Conservation (phyloP, 208 protist genomes). For the Phytomonas serpens region DNA sequence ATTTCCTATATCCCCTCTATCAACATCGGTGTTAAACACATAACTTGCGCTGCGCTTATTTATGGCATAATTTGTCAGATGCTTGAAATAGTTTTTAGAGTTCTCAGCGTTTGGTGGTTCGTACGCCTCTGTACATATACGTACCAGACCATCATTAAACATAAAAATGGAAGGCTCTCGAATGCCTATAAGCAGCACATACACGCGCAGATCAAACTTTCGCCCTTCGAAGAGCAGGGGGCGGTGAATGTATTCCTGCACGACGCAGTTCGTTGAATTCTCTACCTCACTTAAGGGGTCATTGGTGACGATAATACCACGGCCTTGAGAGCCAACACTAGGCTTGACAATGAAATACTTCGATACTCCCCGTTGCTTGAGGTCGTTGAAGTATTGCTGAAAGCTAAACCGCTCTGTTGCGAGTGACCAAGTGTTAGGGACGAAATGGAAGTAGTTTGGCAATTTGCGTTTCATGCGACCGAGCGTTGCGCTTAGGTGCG, state of each 20-base stretch:
- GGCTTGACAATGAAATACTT: conserved; percentile 95
- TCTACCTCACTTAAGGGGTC: conserved; percentile 76
- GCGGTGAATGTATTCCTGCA: conserved; percentile 90
- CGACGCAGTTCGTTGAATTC: conserved; percentile 85
- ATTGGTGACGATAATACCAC: conserved; percentile 89
- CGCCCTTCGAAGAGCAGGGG: conserved; percentile 90
- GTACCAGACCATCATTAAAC: conserved; percentile 92
- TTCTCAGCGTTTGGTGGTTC: conserved; percentile 74
- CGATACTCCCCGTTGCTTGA: conserved; percentile 34
- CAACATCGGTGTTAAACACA: conserved; percentile 80
- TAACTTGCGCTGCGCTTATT: conserved; percentile 92
- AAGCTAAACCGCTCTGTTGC: conserved; percentile 72
- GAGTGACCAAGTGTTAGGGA: conserved; percentile 86
- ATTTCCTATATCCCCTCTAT: conserved; percentile 70
- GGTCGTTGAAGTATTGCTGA: conserved; percentile 39
- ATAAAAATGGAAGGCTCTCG: conserved; percentile 86
- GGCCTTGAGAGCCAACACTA: conserved; percentile 88
- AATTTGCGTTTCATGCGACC: conserved; percentile 69
- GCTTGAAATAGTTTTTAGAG: conserved; percentile 85
- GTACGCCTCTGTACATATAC: conserved; percentile 92
- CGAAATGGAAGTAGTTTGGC: conserved; percentile 86
- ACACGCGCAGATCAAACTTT: conserved; percentile 97
- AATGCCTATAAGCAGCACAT: conserved; percentile 89
- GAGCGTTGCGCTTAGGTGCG: conserved; percentile 88
- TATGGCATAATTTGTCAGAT: conserved; percentile 97